These are phyloP conservation scores for Fusarium sp. DNA, from an alignment of 2,329 filamentous ascomycete species.

Conservation along the genomic window DNA sequence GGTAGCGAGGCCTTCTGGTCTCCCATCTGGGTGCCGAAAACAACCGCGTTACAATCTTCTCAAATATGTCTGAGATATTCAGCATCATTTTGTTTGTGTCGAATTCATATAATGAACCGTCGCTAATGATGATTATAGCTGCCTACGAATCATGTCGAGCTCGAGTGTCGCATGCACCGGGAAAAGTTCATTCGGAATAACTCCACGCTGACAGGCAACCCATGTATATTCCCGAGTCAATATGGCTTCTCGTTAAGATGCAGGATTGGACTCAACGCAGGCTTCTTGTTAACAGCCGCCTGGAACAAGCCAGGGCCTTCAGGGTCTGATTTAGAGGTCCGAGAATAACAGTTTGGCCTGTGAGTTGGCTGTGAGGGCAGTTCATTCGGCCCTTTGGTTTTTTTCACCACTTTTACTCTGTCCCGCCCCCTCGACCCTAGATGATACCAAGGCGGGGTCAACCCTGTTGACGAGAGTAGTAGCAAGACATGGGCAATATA, in stretches of 20 bases:
- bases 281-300: slow-evolving; percentile 5
- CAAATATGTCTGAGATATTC: slow-evolving; percentile 69
- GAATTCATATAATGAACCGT: slow-evolving; percentile 43
- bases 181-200: slow-evolving; percentile 13
- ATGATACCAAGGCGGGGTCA: slow-evolving; percentile 21
- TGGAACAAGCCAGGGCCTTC: slow-evolving; percentile 7
- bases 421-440: slow-evolving; percentile 13
- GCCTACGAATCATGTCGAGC: slow-evolving; percentile 3
- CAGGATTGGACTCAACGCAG: slow-evolving; percentile 4
- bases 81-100: slow-evolving; percentile 45
- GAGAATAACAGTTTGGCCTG: not conserved
- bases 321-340: slow-evolving; percentile 2
- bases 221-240: slow-evolving; percentile 18
- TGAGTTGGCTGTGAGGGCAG: not conserved
- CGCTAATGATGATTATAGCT: slow-evolving; percentile 11
- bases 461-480: slow-evolving; percentile 16
- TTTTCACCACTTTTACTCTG: slow-evolving; percentile 23
- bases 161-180: slow-evolving; percentile 2
- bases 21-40: slow-evolving; percentile 68
- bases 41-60: slow-evolving; percentile 79
- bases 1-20: slow-evolving; percentile 43
- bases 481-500: slow-evolving; percentile 21
- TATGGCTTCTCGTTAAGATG: slow-evolving; percentile 1
- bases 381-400: slow-evolving; percentile 32
- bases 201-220: slow-evolving; percentile 7